Percentiles rank a stretch among this genome's conserved stretches.
Evolutionary conservation across 1,139 yeast species (phyloP).

Genomic region (Debaryomyces psychrophilus): DNA sequence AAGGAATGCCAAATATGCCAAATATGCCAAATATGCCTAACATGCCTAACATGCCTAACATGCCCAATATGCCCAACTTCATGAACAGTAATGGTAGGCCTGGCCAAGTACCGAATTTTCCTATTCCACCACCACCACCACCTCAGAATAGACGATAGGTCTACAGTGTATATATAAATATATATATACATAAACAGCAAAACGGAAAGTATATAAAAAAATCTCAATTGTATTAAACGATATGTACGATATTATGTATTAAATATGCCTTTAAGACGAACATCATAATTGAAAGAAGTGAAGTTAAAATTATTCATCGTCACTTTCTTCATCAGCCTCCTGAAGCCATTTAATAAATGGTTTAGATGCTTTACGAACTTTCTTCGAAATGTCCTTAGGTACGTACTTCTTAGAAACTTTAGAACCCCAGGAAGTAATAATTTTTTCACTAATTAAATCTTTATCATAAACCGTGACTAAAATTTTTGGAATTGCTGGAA

Average conservation of each 20-base stretch:
- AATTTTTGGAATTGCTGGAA: slow-evolving; percentile 77
- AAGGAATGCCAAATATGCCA: slow-evolving; percentile 23
- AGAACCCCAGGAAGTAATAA: slow-evolving; percentile 81
- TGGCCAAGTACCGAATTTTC: slow-evolving; percentile 9
- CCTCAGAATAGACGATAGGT: slow-evolving; percentile 12
- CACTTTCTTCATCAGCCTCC: slow-evolving; percentile 78
- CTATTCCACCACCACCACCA: slow-evolving; percentile 25
- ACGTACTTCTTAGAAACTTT: slow-evolving; percentile 93
- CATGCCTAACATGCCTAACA: slow-evolving; percentile 20
- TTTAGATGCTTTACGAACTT: slow-evolving; percentile 94
- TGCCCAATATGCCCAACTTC: slow-evolving; percentile 21
- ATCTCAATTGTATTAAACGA: background rate
- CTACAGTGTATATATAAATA: background rate
- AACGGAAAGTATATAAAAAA: slow-evolving; percentile 1
- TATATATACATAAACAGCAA: background rate
- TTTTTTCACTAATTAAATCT: slow-evolving; percentile 85
- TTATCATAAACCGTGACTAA: slow-evolving; percentile 78
- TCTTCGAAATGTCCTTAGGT: slow-evolving; percentile 87
- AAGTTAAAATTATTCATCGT: slow-evolving; percentile 51
- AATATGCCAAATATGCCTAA: slow-evolving; percentile 18
- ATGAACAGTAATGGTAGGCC: slow-evolving; percentile 14
- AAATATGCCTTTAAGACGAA: slow-evolving; percentile 4
- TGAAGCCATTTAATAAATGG: slow-evolving; percentile 94
- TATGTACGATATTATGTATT: slow-evolving; percentile 7
- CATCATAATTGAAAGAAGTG: background rate